Evolutionary conservation across 2,329 filamentous ascomycete genomes (phyloP).

Genomic region (Stagonosporopsis tanaceti): DNA sequence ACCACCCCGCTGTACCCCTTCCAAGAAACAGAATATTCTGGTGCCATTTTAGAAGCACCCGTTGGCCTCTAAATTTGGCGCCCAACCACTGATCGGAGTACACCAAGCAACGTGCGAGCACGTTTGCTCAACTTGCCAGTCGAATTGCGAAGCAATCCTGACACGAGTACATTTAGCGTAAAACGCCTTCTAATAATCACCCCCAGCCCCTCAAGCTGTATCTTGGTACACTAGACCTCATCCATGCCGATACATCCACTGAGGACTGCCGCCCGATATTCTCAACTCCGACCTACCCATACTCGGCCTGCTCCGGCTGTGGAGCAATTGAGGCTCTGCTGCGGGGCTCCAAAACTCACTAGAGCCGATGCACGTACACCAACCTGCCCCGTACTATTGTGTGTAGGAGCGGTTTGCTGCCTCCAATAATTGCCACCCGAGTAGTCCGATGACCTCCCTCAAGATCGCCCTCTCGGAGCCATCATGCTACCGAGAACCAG

Average conservation of each 20-base stretch:
- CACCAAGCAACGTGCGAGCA: conserved; percentile 13
- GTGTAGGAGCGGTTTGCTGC: background rate
- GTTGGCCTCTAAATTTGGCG: background rate
- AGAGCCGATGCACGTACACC: background rate
- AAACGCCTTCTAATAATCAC: background rate
- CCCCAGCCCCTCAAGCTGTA: conserved; percentile 4
- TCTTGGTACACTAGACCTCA: conserved; percentile 9
- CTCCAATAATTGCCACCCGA: background rate
- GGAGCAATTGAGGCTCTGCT: conserved; percentile 21
- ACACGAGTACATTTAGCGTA: background rate
- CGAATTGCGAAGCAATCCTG: background rate
- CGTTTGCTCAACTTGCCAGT: conserved; percentile 5
- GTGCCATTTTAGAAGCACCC: conserved; percentile 9
- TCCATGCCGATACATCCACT: conserved; percentile 11
- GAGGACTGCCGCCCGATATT: background rate
- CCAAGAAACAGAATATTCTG: conserved; percentile 16
- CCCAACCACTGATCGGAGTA: conserved; percentile 1
- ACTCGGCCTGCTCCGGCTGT: conserved; percentile 1
- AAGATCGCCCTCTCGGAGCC: background rate
- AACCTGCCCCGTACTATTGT: background rate
- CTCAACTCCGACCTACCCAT: background rate
- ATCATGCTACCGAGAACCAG: background rate
- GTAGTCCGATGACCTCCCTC: background rate
- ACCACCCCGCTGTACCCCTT: conserved; percentile 6
- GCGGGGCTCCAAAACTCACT: conserved; percentile 17